phyloP scores from a whole-genome alignment of 306 rosid genomes.

The Lotus japonicus region DNA sequence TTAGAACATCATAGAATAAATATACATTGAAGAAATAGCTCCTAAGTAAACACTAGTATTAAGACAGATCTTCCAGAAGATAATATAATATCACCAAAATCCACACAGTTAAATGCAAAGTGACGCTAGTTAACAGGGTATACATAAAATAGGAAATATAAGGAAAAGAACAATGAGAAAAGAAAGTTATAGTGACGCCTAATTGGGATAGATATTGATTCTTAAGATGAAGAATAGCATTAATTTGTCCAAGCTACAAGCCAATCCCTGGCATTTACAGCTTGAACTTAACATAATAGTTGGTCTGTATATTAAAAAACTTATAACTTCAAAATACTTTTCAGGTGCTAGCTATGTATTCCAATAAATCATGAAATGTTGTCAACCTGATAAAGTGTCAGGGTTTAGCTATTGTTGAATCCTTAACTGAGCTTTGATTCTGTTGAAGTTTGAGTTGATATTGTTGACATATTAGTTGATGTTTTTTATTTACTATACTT shows the following conservation, averaged over 20 bases:
- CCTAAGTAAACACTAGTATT: neutral
- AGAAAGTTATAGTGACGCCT: neutral
- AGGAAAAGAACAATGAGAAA: too few species aligned
- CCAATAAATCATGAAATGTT: neutral
- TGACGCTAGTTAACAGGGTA: too few species aligned
- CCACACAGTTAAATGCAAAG: too few species aligned
- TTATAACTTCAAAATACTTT: neutral
- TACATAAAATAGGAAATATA: too few species aligned
- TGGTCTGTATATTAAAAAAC: neutral
- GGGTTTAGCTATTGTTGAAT: neutral
- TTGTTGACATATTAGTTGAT: too few species aligned
- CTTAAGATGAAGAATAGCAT: neutral
- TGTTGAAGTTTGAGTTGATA: too few species aligned
- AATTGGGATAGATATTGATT: neutral
- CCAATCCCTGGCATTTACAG: neutral
- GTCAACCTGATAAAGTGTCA: neutral
- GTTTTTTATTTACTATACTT: too few species aligned
- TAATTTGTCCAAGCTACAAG: constrained; percentile 10
- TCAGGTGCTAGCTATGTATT: neutral
- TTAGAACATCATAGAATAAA: constrained; percentile 10
- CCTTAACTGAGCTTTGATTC: neutral
- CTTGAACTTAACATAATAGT: neutral
- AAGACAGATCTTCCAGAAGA: neutral
- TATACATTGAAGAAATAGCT: constrained; percentile 1
- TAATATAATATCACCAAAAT: too few species aligned